Evolutionary conservation across 306 rosid genomes (phyloP).

Genomic region (Acacia crassicarpa): DNA sequence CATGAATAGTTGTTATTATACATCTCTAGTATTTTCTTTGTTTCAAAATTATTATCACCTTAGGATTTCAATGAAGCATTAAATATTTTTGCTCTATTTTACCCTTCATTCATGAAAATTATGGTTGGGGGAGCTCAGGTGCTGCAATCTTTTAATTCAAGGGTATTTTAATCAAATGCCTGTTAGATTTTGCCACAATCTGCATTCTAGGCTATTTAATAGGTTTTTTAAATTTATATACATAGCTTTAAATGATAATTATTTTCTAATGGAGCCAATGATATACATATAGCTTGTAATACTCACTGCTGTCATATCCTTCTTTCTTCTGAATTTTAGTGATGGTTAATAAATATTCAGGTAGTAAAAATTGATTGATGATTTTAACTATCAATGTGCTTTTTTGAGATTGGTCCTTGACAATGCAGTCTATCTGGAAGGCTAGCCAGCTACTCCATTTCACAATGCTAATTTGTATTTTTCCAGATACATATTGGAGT

Average conservation of each 20-base stretch:
- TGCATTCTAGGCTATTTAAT: not conserved
- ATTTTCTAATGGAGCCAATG: not conserved
- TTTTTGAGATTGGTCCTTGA: slow-evolving; percentile 17
- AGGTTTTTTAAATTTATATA: not conserved
- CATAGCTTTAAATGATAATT: not conserved
- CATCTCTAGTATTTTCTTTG: not conserved
- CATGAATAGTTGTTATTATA: not conserved
- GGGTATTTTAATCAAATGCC: not conserved
- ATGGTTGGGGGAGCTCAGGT: not conserved
- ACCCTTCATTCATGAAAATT: not conserved
- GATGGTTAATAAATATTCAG: not conserved
- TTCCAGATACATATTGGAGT: slow-evolving; percentile 91
- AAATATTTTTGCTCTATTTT: not conserved
- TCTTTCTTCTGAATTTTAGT: not conserved
- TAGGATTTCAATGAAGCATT: not conserved
- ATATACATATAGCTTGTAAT: not conserved
- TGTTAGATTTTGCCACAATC: not conserved
- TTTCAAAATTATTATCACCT: not conserved
- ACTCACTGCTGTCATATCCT: not conserved
- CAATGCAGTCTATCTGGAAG: slow-evolving; percentile 11
- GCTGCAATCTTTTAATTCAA: not conserved
- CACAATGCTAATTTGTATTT: slow-evolving; percentile 39
- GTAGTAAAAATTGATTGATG: slow-evolving; percentile 1
- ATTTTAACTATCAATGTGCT: slow-evolving; percentile 9
- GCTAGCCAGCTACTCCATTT: slow-evolving; percentile 33